phyloP scores from a whole-genome alignment of 2,329 filamentous ascomycete species.

The Drechmeria coniospora region DNA sequence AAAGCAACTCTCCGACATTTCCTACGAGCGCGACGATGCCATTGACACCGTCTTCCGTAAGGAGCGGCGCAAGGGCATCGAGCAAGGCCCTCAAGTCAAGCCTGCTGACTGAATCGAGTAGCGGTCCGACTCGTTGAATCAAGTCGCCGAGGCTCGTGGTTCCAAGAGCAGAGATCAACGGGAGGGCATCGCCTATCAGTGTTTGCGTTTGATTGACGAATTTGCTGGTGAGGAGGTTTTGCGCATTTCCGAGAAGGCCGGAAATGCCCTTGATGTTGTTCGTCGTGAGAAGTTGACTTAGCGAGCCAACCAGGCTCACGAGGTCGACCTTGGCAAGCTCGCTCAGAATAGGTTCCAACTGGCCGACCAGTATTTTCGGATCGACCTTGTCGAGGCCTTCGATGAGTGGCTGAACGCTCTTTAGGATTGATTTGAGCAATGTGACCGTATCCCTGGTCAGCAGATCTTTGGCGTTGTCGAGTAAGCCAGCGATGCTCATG shows the following conservation, averaged over 20 bases:
- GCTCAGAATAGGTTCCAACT: conserved; percentile 19
- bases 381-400: conserved; percentile 16
- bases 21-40: conserved; percentile 13
- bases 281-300: conserved; percentile 12
- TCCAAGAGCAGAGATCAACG: conserved; percentile 10
- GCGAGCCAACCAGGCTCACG: conserved; percentile 11
- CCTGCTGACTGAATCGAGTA: conserved; percentile 10
- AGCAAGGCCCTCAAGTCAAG: conserved; percentile 2
- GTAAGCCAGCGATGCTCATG: conserved; percentile 17
- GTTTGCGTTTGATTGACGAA: conserved; percentile 14
- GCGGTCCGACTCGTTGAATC: too few relatives aligned
- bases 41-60: conserved; percentile 9
- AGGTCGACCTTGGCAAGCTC: conserved; percentile 15
- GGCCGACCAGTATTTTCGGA: conserved; percentile 15
- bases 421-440: conserved; percentile 12
- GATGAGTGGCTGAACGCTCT: conserved; percentile 16
- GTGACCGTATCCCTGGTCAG: conserved; percentile 13
- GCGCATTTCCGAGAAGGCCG: conserved; percentile 14
- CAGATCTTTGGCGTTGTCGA: conserved; percentile 16
- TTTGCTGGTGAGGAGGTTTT: conserved; percentile 10
- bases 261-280: conserved; percentile 16
- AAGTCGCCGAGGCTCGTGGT: too few relatives aligned
- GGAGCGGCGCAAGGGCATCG: conserved; percentile 5
- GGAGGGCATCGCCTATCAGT: conserved; percentile 12
- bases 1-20: conserved; percentile 16